Percentiles rank a stretch among this genome's conserved stretches.
Evolutionary conservation across 495 filamentous ascomycete genomes (phyloP).

Genomic region (Daldinia bambusicola): DNA sequence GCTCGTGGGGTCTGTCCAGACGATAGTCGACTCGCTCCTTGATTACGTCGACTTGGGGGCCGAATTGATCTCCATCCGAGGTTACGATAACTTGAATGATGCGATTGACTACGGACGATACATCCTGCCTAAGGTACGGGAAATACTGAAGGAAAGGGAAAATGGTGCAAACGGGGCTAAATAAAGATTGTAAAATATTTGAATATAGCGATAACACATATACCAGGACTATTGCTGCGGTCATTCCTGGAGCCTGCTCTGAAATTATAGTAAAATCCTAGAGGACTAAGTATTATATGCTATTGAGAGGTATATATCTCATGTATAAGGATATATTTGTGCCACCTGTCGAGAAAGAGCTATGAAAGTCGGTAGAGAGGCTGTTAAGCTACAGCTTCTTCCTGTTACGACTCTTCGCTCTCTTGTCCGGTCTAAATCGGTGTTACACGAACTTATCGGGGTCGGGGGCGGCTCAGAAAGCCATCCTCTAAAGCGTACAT

Average conservation of each 20-base stretch:
- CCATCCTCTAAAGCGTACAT: no score
- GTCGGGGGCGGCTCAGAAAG: no score
- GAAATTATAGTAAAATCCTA: not conserved
- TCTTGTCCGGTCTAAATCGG: no score
- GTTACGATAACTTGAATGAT: conserved; percentile 66
- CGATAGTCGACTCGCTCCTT: conserved; percentile 60
- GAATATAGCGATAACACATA: not conserved
- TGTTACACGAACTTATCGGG: no score
- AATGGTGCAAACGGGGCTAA: conserved; percentile 22
- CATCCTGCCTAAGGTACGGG: conserved; percentile 58
- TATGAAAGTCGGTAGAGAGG: not conserved
- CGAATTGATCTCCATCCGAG: conserved; percentile 64
- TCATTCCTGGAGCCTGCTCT: not conserved
- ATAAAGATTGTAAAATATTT: conserved; percentile 1
- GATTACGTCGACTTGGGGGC: conserved; percentile 65
- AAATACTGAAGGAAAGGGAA: conserved; percentile 52
- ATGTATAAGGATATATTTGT: not conserved
- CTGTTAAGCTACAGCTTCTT: not conserved
- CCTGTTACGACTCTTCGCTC: not conserved
- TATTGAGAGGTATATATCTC: not conserved
- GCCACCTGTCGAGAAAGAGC: not conserved
- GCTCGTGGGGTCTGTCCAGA: conserved; percentile 61
- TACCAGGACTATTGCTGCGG: not conserved
- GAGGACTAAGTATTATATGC: no score
- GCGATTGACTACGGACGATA: conserved; percentile 65